Evolutionary conservation across 768 basidiomycete species (phyloP).

Genomic region (Pholiota microspora): DNA sequence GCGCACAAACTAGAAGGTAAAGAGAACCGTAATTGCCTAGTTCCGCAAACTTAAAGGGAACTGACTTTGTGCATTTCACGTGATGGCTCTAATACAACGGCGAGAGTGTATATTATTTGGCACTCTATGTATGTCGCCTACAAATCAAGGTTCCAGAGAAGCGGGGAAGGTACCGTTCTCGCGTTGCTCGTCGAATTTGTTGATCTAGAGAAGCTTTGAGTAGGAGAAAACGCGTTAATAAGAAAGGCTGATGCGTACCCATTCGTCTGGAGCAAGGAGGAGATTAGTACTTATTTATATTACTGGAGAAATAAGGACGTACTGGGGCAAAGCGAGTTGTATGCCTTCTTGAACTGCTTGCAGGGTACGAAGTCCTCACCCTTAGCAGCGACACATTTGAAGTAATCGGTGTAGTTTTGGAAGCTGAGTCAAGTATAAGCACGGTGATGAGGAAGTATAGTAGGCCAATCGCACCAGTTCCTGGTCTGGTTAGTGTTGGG

Average conservation of each 20-base stretch:
- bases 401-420: constrained; percentile 98
- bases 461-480: constrained; percentile 70
- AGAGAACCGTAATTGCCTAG: too few relatives aligned
- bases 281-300: background rate
- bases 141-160: constrained; percentile 63
- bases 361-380: constrained; percentile 98
- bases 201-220: constrained; percentile 48
- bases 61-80: constrained; percentile 10
- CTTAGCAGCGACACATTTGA: constrained; percentile 95
- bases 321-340: constrained; percentile 98
- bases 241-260: constrained; percentile 51
- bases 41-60: background rate
- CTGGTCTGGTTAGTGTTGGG: constrained; percentile 92
- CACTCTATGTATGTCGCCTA: background rate
- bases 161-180: constrained; percentile 92
- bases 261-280: constrained; percentile 69
- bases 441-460: background rate
- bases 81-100: constrained; percentile 12
- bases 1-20: background rate
- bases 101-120: constrained; percentile 5
- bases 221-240: background rate
- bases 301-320: constrained; percentile 33
- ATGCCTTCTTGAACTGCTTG: constrained; percentile 97
- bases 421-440: constrained; percentile 46
- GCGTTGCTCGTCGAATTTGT: constrained; percentile 93